Base-by-base conservation (phyloP, 345 rosid genomes). In the Moricandia arvensis region DNA sequence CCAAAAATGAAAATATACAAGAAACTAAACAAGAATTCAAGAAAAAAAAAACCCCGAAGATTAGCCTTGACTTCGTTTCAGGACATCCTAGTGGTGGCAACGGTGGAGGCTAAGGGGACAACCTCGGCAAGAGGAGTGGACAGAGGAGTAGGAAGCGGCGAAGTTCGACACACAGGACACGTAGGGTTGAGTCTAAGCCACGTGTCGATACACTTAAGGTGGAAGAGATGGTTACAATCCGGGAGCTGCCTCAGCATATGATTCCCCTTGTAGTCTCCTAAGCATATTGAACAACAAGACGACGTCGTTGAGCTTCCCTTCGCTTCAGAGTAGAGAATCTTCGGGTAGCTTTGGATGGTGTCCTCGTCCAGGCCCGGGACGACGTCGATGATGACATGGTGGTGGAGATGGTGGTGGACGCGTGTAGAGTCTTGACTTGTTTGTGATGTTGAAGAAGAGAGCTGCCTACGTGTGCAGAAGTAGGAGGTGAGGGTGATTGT, bases 71-170 rank as follows among this genome's bases (percentile, higher is more conserved):
- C 16, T 59, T 70, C 1, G 51, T 2, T 15, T 64, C 43, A 43
- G 31, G 82, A 76, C 69, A 80, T 79, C 30, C 90, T 82, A 64
- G 72, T 75, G 21, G 73, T 1, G 38, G 76, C 77, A 2, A 77
- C 80, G 34, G 80, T n/a, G 70, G 78, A 60, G 31, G 96, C 85
- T 72, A 91, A 74, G 0, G 98, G 93, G 68, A 83, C 91, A 45
- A 88, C 89, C 83, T 89, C 98, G 1, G 97, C 96, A 35, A 91
- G 84, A 11, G 96, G 96, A 4, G 93, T 90, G 0, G 90, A 57
- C 0, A 85, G 76, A 6, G 96, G 98, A n/a, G 98, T 84, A 3
- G 97, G 93, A 60, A 91, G 51, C 15, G 98, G 98, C 30, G 98
- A 91, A 8, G 84, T 91, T 74, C 98, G 49, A 41, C 97, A 93